Evolutionary conservation across 176 grass and related monocot genomes (phyloP).

Genomic region (bread wheat (Triticum aestivum)): DNA sequence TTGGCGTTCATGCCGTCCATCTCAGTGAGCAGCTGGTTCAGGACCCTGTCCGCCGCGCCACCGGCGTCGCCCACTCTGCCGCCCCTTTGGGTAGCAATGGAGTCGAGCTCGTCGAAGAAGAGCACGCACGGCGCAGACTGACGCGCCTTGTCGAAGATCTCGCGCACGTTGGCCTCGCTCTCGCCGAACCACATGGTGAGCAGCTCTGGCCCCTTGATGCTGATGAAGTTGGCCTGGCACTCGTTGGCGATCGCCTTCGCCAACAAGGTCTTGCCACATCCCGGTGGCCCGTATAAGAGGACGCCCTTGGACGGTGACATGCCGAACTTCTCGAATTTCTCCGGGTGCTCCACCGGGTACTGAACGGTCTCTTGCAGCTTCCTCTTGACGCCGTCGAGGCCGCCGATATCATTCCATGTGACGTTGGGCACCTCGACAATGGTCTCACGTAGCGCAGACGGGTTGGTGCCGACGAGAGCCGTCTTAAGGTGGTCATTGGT

Average conservation of each 20-base stretch:
- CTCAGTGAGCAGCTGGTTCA: constrained; percentile 64
- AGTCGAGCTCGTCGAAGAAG: constrained; percentile 77
- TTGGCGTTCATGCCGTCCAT: constrained; percentile 75
- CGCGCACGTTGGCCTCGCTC: constrained; percentile 61
- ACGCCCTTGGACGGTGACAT: constrained; percentile 70
- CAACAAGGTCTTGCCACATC: constrained; percentile 61
- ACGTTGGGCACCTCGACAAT: constrained; percentile 70
- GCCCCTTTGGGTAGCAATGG: constrained; percentile 54
- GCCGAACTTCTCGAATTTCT: constrained; percentile 67
- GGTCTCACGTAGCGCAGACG: constrained; percentile 65
- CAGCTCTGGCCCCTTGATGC: constrained; percentile 63
- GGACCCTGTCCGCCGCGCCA: constrained; percentile 47
- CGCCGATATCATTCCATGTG: constrained; percentile 58
- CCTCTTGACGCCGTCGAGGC: constrained; percentile 63
- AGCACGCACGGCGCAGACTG: constrained; percentile 34
- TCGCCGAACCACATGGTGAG: constrained; percentile 77
- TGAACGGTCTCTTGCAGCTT: constrained; percentile 69
- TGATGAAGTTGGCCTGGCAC: constrained; percentile 75
- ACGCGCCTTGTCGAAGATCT: constrained; percentile 68
- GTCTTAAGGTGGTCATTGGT: constrained; percentile 66
- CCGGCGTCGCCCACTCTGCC: constrained; percentile 50
- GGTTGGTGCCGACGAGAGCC: constrained; percentile 51
- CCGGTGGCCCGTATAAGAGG: constrained; percentile 62
- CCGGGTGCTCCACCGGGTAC: constrained; percentile 65
- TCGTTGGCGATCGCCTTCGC: constrained; percentile 72